Percentiles rank a stretch among this genome's conserved stretches.
Evolutionary conservation across 2,329 filamentous ascomycete genomes (phyloP).

Genomic region (Teratosphaeria gauchensis): DNA sequence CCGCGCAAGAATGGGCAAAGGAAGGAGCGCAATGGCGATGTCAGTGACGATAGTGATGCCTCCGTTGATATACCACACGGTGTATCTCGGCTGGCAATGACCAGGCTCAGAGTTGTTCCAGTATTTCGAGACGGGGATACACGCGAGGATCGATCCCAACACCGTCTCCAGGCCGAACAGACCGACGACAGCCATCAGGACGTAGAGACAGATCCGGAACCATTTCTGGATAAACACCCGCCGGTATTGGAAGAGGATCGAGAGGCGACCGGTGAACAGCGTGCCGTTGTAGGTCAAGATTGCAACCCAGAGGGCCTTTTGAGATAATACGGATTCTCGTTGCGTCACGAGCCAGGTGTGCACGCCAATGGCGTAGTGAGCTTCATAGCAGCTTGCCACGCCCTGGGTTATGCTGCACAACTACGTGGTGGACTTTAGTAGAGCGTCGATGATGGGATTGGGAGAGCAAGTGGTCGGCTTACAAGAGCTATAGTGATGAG

Average conservation of each 20-base stretch:
- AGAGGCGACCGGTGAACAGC: conserved; percentile 33
- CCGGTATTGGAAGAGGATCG: conserved; percentile 39
- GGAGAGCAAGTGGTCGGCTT: background rate
- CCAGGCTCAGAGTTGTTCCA: conserved; percentile 3
- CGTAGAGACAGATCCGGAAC: background rate
- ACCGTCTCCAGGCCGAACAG: conserved; percentile 4
- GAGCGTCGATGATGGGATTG: background rate
- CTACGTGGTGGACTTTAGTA: background rate
- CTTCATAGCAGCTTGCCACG: background rate
- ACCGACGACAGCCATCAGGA: conserved; percentile 2
- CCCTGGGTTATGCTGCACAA: background rate
- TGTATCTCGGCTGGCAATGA: background rate
- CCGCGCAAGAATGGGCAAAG: conserved; percentile 24
- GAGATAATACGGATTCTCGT: conserved; percentile 1
- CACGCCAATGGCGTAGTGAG: conserved; percentile 4
- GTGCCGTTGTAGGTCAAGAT: conserved; percentile 35
- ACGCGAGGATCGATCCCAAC: conserved; percentile 4
- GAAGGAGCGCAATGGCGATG: conserved; percentile 24
- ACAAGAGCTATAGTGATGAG: conserved; percentile 13
- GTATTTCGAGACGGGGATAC: conserved; percentile 5
- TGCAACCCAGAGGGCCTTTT: conserved; percentile 11
- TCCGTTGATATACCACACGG: conserved; percentile 14
- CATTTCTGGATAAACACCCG: conserved; percentile 31
- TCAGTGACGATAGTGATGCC: conserved; percentile 29
- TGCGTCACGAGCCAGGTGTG: background rate